Percentiles rank a stretch among this genome's conserved stretches.
These are phyloP conservation scores for Aphanomyces cochlioides DNA, from an alignment of 352 stramenopile species.

Conservation along the genomic window DNA sequence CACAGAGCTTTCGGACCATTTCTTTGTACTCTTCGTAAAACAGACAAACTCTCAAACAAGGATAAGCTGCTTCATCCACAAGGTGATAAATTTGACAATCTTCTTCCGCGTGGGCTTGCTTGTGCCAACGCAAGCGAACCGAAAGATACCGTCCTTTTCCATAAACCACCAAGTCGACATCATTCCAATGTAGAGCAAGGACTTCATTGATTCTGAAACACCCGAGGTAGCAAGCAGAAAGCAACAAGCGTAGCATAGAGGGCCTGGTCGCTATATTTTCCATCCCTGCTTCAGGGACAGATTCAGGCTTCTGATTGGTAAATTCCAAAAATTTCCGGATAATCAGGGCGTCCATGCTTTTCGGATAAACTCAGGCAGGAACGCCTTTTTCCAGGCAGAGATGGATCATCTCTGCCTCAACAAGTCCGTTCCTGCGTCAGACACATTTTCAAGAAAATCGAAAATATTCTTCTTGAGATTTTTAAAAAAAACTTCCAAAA, in stretches of 20 bases:
- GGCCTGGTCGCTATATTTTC: too few species aligned
- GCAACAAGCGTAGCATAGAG: conserved; percentile 16
- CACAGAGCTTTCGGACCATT: background rate
- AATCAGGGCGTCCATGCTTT: too few species aligned
- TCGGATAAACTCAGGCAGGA: too few species aligned
- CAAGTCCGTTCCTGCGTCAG: too few species aligned
- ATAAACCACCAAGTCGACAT: conserved; percentile 8
- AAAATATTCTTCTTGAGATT: too few species aligned
- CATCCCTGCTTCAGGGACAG: too few species aligned
- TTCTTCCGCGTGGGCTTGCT: conserved; percentile 15
- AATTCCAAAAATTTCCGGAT: too few species aligned
- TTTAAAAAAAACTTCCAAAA: too few species aligned
- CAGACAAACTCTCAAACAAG: conserved; percentile 8
- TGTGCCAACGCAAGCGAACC: conserved; percentile 16
- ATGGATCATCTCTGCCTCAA: too few species aligned
- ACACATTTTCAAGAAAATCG: too few species aligned
- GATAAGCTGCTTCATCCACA: conserved; percentile 5
- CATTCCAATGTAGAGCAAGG: conserved; percentile 15
- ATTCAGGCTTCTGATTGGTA: too few species aligned
- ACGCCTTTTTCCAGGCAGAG: too few species aligned
- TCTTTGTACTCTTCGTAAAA: conserved; percentile 1
- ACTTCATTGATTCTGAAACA: conserved; percentile 19
- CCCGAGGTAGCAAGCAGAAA: background rate
- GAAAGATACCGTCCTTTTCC: conserved; percentile 9
- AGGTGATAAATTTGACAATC: conserved; percentile 21